Conservation (phyloP, 1,139 yeast species). For the Taiozyma onychis region DNA sequence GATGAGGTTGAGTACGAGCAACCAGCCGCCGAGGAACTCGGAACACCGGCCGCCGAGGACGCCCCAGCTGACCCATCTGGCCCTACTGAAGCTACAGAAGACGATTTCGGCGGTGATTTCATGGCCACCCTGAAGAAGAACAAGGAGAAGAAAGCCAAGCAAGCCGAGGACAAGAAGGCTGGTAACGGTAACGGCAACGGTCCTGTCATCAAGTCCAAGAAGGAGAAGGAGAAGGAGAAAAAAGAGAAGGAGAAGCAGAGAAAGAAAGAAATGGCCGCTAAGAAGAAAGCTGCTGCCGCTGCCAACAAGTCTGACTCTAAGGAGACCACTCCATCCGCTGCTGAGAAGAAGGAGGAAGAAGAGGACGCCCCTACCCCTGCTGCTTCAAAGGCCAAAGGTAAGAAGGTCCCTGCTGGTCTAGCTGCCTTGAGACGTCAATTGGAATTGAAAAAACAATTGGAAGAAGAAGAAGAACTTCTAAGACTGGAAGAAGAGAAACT, state of each 20-base stretch:
- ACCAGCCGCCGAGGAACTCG: slow-evolving; percentile 21
- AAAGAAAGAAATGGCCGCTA: slow-evolving; percentile 87
- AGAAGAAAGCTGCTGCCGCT: slow-evolving; percentile 74
- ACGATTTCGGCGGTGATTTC: slow-evolving; percentile 52
- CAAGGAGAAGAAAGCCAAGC: slow-evolving; percentile 68
- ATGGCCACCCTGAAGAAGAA: slow-evolving; percentile 77
- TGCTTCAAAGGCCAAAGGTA: slow-evolving; percentile 43
- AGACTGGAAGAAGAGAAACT: slow-evolving; percentile 56
- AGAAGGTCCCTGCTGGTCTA: slow-evolving; percentile 72
- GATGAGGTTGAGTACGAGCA: slow-evolving; percentile 61
- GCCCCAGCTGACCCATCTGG: slow-evolving; percentile 22
- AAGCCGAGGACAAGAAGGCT: slow-evolving; percentile 32
- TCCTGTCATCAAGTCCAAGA: slow-evolving; percentile 81
- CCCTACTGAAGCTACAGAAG: slow-evolving; percentile 32
- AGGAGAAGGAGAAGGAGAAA: slow-evolving; percentile 96
- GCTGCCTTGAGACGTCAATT: slow-evolving; percentile 81
- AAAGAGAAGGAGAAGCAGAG: slow-evolving; percentile 93
- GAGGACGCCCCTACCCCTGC: slow-evolving; percentile 29
- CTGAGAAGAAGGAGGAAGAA: slow-evolving; percentile 29
- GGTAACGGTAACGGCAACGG: slow-evolving; percentile 40
- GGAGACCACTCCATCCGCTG: slow-evolving; percentile 38
- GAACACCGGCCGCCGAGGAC: slow-evolving; percentile 10
- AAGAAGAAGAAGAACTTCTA: slow-evolving; percentile 54
- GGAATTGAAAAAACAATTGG: slow-evolving; percentile 79
- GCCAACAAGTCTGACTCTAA: slow-evolving; percentile 36